phyloP scores from a whole-genome alignment of 352 stramenopile genomes.

The Thraustochytrium striatum region DNA sequence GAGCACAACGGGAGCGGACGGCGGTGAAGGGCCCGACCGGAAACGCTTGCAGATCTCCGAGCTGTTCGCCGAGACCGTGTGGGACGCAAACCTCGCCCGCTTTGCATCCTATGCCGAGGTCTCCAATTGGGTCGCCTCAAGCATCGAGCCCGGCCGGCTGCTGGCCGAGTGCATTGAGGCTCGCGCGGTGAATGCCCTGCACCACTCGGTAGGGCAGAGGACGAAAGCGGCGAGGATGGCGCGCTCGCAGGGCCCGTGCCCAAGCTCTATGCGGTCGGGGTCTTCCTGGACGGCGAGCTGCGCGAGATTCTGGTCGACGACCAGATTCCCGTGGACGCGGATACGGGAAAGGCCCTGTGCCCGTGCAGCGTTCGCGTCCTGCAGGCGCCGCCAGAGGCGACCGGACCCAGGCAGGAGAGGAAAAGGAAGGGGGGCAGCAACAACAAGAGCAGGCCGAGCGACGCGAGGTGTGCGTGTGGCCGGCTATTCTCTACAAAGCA shows the following conservation, averaged over 20 bases:
- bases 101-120: background rate
- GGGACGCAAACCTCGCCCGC: background rate
- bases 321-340: background rate
- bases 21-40: background rate
- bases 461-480: background rate
- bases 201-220: too few relatives aligned
- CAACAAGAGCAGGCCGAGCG: background rate
- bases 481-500: background rate
- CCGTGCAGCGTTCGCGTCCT: background rate
- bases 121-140: background rate
- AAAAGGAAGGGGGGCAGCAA: background rate
- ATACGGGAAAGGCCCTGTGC: background rate
- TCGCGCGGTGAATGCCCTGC: background rate
- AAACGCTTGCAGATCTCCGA: background rate
- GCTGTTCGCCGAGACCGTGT: background rate
- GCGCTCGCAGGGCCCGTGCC: background rate
- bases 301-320: constrained; percentile 5
- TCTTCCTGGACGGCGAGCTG: constrained; percentile 6
- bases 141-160: background rate
- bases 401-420: background rate
- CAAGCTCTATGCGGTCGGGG: background rate
- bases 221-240: background rate
- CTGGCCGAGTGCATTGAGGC: background rate
- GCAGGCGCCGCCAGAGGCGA: background rate
- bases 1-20: background rate